Conservation (phyloP, 768 basidiomycete species). For the Mycena albidolilacea region DNA sequence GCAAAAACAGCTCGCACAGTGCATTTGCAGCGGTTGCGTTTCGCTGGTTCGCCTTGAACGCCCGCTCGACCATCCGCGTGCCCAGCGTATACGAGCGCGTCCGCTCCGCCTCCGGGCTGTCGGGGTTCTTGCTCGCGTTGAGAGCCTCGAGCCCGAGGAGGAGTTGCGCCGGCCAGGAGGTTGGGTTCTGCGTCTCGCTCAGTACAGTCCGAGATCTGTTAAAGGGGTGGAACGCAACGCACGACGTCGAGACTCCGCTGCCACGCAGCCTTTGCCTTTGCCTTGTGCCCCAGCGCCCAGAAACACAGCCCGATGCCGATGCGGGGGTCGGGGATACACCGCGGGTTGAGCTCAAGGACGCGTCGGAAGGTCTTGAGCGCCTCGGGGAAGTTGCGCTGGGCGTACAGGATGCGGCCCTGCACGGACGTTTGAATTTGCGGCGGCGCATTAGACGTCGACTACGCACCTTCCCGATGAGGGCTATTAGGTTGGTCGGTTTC, state of each 20-base stretch:
- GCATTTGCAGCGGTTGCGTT: constrained; percentile 89
- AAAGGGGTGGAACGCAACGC: constrained; percentile 46
- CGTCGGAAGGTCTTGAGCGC: constrained; percentile 91
- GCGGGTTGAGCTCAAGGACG: constrained; percentile 82
- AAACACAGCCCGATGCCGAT: constrained; percentile 96
- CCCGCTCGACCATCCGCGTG: constrained; percentile 79
- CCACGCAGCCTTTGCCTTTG: constrained; percentile 91
- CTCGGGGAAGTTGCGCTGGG: constrained; percentile 80
- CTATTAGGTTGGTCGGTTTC: constrained; percentile 90
- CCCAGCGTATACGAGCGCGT: constrained; percentile 73
- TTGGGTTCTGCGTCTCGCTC: constrained; percentile 70
- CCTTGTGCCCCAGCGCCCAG: constrained; percentile 90
- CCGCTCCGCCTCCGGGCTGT: constrained; percentile 75
- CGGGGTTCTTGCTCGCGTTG: constrained; percentile 85
- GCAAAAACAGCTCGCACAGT: constrained; percentile 83
- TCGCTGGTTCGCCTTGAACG: constrained; percentile 85
- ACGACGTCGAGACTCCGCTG: constrained; percentile 89
- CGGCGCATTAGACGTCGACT: neutral
- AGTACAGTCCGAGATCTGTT: constrained; percentile 22
- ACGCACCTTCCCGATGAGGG: constrained; percentile 86
- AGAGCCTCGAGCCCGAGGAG: constrained; percentile 90
- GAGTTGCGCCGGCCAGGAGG: constrained; percentile 84
- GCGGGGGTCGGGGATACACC: constrained; percentile 91
- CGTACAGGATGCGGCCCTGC: constrained; percentile 89
- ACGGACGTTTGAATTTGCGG: neutral